Evolutionary conservation across 768 basidiomycete species (phyloP).

Genomic region (Kwoniella europaea): DNA sequence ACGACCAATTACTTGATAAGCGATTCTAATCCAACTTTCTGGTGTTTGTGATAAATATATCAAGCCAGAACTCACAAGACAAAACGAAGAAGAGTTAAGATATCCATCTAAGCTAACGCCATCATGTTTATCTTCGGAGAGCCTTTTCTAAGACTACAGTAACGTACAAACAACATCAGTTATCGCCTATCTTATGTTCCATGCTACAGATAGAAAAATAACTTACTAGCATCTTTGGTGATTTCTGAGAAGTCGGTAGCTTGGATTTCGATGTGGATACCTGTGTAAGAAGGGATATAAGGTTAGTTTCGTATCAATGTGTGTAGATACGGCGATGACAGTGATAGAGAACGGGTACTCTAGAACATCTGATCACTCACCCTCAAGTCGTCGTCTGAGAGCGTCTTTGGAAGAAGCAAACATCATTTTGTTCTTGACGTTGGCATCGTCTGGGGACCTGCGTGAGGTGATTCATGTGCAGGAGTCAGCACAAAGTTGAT

Average conservation of each 20-base stretch:
- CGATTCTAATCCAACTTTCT: too few relatives aligned
- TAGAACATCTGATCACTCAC: conserved; percentile 54
- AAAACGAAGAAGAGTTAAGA: conserved; percentile 1
- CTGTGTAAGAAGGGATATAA: conserved; percentile 16
- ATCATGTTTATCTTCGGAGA: conserved; percentile 21
- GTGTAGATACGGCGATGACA: too few relatives aligned
- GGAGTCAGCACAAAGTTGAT: too few relatives aligned
- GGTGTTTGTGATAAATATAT: neutral
- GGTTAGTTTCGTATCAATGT: neutral
- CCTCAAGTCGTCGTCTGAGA: conserved; percentile 72
- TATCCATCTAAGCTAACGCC: neutral
- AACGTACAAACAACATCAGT: neutral
- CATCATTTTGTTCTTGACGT: conserved; percentile 91
- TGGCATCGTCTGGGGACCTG: conserved; percentile 85
- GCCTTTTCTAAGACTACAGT: conserved; percentile 30
- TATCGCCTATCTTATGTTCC: neutral
- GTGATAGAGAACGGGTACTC: neutral
- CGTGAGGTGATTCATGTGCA: too few relatives aligned
- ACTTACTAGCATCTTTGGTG: conserved; percentile 69
- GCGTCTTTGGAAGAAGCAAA: conserved; percentile 85
- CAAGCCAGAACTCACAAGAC: neutral
- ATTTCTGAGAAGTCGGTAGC: conserved; percentile 80
- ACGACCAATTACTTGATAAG: too few relatives aligned
- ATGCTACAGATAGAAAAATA: too few relatives aligned
- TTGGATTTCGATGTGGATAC: conserved; percentile 78